These are phyloP conservation scores for Heterobasidion annosum DNA, from an alignment of 1,284 basidiomycete genomes.

Conservation along the genomic window DNA sequence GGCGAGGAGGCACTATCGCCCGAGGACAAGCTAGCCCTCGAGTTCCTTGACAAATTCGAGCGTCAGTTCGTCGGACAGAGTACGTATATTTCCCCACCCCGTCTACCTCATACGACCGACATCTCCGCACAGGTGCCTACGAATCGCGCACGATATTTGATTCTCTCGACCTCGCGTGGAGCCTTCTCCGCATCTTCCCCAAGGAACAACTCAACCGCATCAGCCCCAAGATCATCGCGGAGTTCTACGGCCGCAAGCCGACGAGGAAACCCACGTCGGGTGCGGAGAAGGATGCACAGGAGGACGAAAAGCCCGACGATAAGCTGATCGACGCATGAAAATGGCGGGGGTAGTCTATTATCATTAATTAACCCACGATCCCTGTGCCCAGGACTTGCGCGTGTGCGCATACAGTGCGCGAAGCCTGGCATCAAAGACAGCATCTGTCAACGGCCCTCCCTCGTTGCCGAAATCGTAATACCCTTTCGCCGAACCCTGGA, in stretches of 20 bases:
- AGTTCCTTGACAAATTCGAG: constrained; percentile 94
- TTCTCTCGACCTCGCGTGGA: constrained; percentile 96
- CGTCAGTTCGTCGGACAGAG: constrained; percentile 93
- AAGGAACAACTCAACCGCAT: constrained; percentile 98
- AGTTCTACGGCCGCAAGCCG: constrained; percentile 78
- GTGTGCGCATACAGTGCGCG: not conserved
- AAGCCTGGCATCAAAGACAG: not conserved
- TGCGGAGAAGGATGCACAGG: constrained; percentile 24
- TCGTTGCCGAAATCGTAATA: no score
- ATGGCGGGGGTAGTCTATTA: not conserved
- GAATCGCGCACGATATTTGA: constrained; percentile 97
- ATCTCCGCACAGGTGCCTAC: constrained; percentile 62
- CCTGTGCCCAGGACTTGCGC: not conserved
- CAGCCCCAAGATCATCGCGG: constrained; percentile 83
- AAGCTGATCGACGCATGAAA: constrained; percentile 47
- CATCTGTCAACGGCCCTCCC: not conserved
- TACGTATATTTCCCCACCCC: constrained; percentile 20
- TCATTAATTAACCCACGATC: not conserved
- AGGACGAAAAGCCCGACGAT: constrained; percentile 33
- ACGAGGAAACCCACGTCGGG: constrained; percentile 51
- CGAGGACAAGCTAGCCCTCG: constrained; percentile 90
- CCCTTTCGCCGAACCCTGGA: no score
- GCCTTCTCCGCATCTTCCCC: constrained; percentile 95
- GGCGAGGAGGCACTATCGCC: constrained; percentile 94
- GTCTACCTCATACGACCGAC: constrained; percentile 1